Base-by-base conservation (phyloP, 371 early-diverging fungal genomes). In the Mucor indicus region DNA sequence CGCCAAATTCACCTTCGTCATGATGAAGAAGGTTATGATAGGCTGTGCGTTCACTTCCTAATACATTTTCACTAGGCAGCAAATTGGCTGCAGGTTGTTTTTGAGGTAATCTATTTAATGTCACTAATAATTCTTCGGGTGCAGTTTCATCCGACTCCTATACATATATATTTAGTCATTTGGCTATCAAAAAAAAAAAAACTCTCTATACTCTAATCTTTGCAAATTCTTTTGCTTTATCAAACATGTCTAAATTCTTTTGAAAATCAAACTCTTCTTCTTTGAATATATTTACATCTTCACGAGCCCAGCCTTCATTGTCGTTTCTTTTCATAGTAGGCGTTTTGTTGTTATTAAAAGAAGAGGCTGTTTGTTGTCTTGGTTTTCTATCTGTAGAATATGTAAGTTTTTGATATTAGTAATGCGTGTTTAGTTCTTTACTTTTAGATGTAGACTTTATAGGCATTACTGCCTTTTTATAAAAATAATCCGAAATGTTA, bases 211-310 rank as follows among this genome's bases (percentile, higher is more conserved):
- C 83, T 55, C 85, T 72, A 30, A 92, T 89, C 57, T 91, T 86
- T 13, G 80, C 89, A 84, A 90, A 92, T 40, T 89, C 82, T 36
- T 77, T 77, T 20, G 75, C 72, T 70, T 92, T 92, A 54, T 92
- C 83, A 79, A 87, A 86, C 67, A 82, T 76, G n/a, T 70, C 62
- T 22, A 92, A 57, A 49, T 87, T 85, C 23, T 81, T 80, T 58
- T 90, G 87, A 53, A 91, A 90, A 55, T 91, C 91, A 70, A 92
- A 92, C 46, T 90, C 91, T 31, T 86, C 70, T 24, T 73, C 78
- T 43, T 64, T 68, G 25, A 79, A 80, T 19, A 72, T 75, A 20
- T 75, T 64, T 4, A 79, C 83, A 55, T 85, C 83, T 12, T 76
- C 79, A 31, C 72, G 69, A 17, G 79, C 79, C 83, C 81, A 81